Evolutionary conservation across 2,329 filamentous ascomycete genomes (phyloP).

Genomic region (Arthrobotrys musiformis): DNA sequence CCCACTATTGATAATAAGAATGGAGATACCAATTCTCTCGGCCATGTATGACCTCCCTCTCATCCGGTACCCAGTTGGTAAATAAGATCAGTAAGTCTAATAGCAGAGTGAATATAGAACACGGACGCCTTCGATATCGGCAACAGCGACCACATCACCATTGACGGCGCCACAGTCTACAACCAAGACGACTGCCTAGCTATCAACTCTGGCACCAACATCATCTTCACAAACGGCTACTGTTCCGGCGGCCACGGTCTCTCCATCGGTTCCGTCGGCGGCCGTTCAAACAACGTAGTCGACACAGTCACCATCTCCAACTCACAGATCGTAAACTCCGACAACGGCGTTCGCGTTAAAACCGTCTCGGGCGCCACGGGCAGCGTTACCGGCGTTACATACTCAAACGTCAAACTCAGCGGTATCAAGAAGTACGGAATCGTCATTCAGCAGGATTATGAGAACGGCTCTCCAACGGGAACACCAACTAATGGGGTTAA

Average conservation of each 20-base stretch:
- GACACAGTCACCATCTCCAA: slow-evolving; percentile 67
- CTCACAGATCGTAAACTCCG: slow-evolving; percentile 67
- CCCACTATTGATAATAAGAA: slow-evolving; percentile 63
- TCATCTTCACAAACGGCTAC: slow-evolving; percentile 65
- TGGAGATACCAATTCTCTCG: slow-evolving; percentile 43
- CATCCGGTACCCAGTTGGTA: background rate
- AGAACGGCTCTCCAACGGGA: slow-evolving; percentile 66
- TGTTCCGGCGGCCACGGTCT: slow-evolving; percentile 66
- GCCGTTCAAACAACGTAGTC: slow-evolving; percentile 68
- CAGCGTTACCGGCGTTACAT: slow-evolving; percentile 64
- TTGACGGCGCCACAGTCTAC: slow-evolving; percentile 68
- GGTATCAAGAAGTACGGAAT: slow-evolving; percentile 28
- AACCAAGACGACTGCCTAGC: slow-evolving; percentile 74
- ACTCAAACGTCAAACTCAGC: slow-evolving; percentile 64
- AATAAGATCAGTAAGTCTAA: background rate
- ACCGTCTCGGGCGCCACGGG: slow-evolving; percentile 66
- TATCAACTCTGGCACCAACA: slow-evolving; percentile 68
- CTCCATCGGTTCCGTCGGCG: slow-evolving; percentile 65
- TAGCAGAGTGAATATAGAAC: slow-evolving; percentile 63
- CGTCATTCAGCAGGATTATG: slow-evolving; percentile 64
- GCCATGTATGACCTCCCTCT: slow-evolving; percentile 26
- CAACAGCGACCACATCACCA: slow-evolving; percentile 66
- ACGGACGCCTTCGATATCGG: slow-evolving; percentile 72
- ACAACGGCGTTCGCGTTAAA: slow-evolving; percentile 69
- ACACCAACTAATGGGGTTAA: slow-evolving; percentile 67